Base-by-base conservation (phyloP, 2,329 filamentous ascomycete species). In the Fusarium devonianum region DNA sequence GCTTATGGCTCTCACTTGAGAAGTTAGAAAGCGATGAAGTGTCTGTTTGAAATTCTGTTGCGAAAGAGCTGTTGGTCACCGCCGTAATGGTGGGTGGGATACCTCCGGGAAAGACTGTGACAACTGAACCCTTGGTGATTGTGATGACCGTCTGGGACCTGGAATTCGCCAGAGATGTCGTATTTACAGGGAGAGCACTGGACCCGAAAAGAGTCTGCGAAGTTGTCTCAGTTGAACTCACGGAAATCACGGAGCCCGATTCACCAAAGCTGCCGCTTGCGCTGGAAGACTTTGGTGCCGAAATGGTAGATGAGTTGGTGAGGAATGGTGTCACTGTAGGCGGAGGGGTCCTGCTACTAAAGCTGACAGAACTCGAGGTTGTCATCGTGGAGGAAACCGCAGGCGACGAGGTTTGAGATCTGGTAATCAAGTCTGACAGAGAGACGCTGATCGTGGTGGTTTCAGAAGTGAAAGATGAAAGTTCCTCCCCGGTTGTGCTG, bases 41-140 rank as follows among this genome's bases (percentile, higher is more conserved):
- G 8, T 34, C 26, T n/a, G 54, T 47, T 7, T 23, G 32, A 35
- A 55, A 45, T 7, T 42, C 32, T 6, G 56, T 46, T 8, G 32
- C 36, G 8, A 38, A 13, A 12, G 48, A 51, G 18, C 33, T 37
- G 34, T 44, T 56, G 10, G 22, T 17, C 19, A 45, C 22, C 7
- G 23, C 13, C 8, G 38, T 55, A 14, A 17, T 10, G 13, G 49
- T 58, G 2, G 46, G 52, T 4, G 38, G 28, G 17, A 53, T 16
- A 7, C 38, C 49, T 2, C 60, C 60, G 4, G 62, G 52, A 9
- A 46, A 49, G 8, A 62, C 36, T 9, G 62, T 64, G 7, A 62
- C 36, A 14, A 60, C 13, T 7, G 54, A 60, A 2, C 45, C 49
- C 9, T 52, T 40, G 18, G 47, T 48, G 6, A 46, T 12, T 13